phyloP scores from a whole-genome alignment of 2,329 filamentous ascomycete genomes.

The Calonectria hawksworthii region DNA sequence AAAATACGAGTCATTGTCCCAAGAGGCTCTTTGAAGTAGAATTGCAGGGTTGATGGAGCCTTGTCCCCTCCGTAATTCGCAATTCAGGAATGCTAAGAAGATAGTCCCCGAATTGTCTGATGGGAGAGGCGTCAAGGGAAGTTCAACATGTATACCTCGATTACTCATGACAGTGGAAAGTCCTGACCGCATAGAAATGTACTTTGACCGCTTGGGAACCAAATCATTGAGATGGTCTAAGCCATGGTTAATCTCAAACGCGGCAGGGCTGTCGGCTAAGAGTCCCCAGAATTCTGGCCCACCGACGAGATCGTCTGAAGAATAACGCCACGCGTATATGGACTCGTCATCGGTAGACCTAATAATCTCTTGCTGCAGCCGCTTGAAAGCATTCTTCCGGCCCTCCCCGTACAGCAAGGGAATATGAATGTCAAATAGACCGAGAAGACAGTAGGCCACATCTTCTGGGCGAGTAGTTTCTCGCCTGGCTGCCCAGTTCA shows the following conservation, averaged over 20 bases:
- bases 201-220: conserved; percentile 38
- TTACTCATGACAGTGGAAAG: conserved; percentile 38
- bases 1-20: conserved; percentile 47
- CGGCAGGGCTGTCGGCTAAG: conserved; percentile 43
- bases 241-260: conserved; percentile 41
- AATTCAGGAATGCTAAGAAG: conserved; percentile 47
- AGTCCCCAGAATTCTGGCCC: conserved; percentile 45
- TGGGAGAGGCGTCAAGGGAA: conserved; percentile 46
- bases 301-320: conserved; percentile 28
- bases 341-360: conserved; percentile 48
- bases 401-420: conserved; percentile 52
- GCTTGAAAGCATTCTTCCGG: conserved; percentile 43
- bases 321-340: conserved; percentile 46
- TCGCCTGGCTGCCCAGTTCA: conserved; percentile 49
- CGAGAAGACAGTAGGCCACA: conserved; percentile 50
- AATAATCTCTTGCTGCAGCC: conserved; percentile 48
- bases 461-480: conserved; percentile 49
- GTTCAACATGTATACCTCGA: conserved; percentile 44
- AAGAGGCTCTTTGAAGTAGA: conserved; percentile 47
- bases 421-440: conserved; percentile 52
- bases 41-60: conserved; percentile 42
- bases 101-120: conserved; percentile 44
- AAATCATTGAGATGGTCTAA: conserved; percentile 35
- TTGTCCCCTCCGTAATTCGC: conserved; percentile 44
- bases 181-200: conserved; percentile 42